Evolutionary conservation across 1,139 yeast species (phyloP), one percentile per base, ranked within the genome.

Genomic region (Candida pseudocylindracea): DNA sequence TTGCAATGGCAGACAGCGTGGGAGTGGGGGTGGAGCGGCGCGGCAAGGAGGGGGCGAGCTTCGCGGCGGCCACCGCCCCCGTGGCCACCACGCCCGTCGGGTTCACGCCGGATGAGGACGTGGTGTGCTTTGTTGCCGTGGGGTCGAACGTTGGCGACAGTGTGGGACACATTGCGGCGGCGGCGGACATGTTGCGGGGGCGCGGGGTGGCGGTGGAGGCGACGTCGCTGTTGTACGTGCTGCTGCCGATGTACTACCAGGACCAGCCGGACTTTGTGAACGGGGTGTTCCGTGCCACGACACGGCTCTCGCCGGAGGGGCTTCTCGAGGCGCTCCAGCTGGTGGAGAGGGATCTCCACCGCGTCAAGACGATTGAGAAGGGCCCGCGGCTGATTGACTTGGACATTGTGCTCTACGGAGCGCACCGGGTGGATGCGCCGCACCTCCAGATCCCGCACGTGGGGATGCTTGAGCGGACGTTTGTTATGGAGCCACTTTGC

Each of bases 311-410:
- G 62, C 0, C 99, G 1, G 57, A 62, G 30, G 71, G 68, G 1
- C 54, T 91, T 15, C 55, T 88, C 31, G 48, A 50, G 12, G 54
- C 60, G 3, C 51, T 85, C 36, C 85, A 91, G 45, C 60, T 64
- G 25, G 75, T 88, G 31, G 99, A 88, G 49, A 79, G 79, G 42
- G 57, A 67, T 7, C 66, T 64, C 29, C 58, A 65, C n/a, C 57
- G 99, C 33, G 71, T 72, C 20, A 88, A 88, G 46, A 55, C 69
- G 30, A 63, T 80, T 39, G 85, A 79, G 27, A 88, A 88, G 45
- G 95, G 98, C 0, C 98, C 98, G 7, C 59, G 99, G 37, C 55
- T 76, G 8, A 79, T 88, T 35, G 99, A 88, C 45, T 60, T 88
- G 37, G 99, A 88, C 50, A 80, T 88, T 15, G 43, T 88, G 10